Evolutionary conservation across 352 stramenopile species (phyloP).

Genomic region (Phytophthora litchii): DNA sequence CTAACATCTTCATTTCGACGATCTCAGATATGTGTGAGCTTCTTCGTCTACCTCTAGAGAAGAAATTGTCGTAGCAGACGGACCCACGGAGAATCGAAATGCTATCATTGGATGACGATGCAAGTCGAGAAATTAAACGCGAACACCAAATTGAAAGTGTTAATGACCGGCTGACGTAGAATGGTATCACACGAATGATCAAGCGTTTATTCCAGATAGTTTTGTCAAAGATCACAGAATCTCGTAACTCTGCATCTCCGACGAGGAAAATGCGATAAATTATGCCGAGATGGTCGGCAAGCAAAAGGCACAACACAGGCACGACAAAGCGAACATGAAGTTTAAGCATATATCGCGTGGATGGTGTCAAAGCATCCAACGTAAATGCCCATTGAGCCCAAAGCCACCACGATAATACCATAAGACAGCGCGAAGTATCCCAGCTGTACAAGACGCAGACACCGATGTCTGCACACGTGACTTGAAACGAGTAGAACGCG

Average conservation of each 20-base stretch:
- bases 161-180: conserved; percentile 23
- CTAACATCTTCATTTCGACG: conserved; percentile 9
- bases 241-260: conserved; percentile 1
- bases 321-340: conserved; percentile 13
- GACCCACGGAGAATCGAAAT: conserved; percentile 31
- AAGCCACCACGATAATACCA: conserved; percentile 25
- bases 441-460: conserved; percentile 27
- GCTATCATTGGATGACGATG: conserved; percentile 16
- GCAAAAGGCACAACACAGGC: conserved; percentile 9
- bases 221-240: conserved; percentile 17
- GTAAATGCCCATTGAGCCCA: conserved; percentile 45
- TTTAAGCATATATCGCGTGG: conserved; percentile 28
- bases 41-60: conserved; percentile 17
- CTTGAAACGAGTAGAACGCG: conserved; percentile 12
- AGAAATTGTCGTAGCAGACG: conserved; percentile 41
- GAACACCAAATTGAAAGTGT: conserved; percentile 25
- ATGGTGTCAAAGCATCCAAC: conserved; percentile 42
- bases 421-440: conserved; percentile 10
- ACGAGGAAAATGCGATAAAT: conserved; percentile 16
- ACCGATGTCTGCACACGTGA: conserved; percentile 9
- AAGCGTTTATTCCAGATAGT: conserved; percentile 20
- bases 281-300: conserved; percentile 14
- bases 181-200: conserved; percentile 14
- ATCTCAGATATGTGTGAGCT: conserved; percentile 7
- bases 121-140: conserved; percentile 13